Base-by-base conservation (phyloP, 305 asterid genomes). In the Fraxinus sp. region DNA sequence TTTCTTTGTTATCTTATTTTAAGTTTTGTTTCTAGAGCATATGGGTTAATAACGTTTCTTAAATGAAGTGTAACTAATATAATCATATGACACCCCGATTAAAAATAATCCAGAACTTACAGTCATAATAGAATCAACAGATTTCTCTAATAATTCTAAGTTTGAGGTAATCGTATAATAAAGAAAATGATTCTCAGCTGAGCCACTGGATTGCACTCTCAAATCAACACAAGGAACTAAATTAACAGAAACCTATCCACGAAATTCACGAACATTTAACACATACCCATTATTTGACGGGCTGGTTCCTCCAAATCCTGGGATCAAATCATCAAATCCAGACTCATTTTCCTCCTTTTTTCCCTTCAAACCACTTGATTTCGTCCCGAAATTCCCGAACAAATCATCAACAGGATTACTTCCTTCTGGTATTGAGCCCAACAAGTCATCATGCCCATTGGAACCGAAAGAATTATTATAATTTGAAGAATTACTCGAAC, bases 271-370 rank as follows among this genome's bases (percentile, higher is more conserved):
- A 43, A 79, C 28, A 57, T 3, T 57, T 43, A 75, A 55, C 59
- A 83, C 87, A 68, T 84, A 87, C 91, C 81, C 77, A 22, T 82
- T 80, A 79, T 81, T 85, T 46, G 93, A 49, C 70, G 87, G 77
- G 81, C 81, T 83, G 80, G 77, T 90, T 81, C 82, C 92, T 81
- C 87, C 89, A 72, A 92, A 90, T 41, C 90, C 94, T 39, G 92
- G 86, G 22, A 94, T 79, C 88, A 92, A 83, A 78, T 89, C 95
- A 80, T 94, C 93, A 24, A 79, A 74, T 49, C 75, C 86, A 35
- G 89, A 5, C 37, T 73, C 87, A 6, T 86, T 91, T 35, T 77
- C 85, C 85, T 79, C 86, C 75, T 33, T 83, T 83, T 87, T 81
- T 39, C 43, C 77, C 84, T 82, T 79, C 16, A 33, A 16, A 57